A percentile compares a stretch with the other conserved stretches of the same genome.
phyloP scores from a whole-genome alignment of 306 rosid genomes.

The Boehmeria nivea region DNA sequence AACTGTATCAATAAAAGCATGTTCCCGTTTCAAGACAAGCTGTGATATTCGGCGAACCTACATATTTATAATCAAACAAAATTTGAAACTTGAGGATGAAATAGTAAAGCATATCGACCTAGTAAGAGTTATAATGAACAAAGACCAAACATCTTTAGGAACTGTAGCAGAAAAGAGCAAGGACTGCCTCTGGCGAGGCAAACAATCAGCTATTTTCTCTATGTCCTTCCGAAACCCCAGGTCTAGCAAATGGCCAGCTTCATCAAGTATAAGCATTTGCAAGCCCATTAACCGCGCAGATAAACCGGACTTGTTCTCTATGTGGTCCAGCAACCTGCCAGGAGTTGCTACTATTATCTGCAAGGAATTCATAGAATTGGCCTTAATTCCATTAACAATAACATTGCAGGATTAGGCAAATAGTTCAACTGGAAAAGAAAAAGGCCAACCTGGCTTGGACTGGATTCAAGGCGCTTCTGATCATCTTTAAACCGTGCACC shows the following conservation, averaged over 20 bases:
- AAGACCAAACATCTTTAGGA: conserved; percentile 75
- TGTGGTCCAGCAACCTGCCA: conserved; percentile 89
- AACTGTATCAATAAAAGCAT: conserved; percentile 73
- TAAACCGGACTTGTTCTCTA: conserved; percentile 80
- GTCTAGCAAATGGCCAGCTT: conserved; percentile 85
- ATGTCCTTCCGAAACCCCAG: conserved; percentile 87
- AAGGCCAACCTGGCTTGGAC: conserved; percentile 73
- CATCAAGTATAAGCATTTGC: conserved; percentile 89
- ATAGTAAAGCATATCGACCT: too few relatives aligned
- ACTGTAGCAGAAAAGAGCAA: conserved; percentile 81
- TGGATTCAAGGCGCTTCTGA: conserved; percentile 75
- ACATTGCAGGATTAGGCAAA: not conserved
- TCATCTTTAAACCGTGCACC: conserved; percentile 87
- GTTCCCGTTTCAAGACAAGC: conserved; percentile 89
- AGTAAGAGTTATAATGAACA: not conserved
- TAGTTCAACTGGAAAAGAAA: conserved; percentile 16
- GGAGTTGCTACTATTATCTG: conserved; percentile 97
- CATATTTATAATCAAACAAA: conserved; percentile 16
- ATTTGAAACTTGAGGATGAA: conserved; percentile 10
- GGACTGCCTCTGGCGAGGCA: conserved; percentile 85
- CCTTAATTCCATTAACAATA: not conserved
- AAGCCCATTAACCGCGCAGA: conserved; percentile 75
- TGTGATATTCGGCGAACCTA: conserved; percentile 93
- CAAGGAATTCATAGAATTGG: conserved; percentile 12
- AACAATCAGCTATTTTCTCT: conserved; percentile 89